phyloP scores from a whole-genome alignment of 208 protist genomes.

The Acanthamoeba healyi region DNA sequence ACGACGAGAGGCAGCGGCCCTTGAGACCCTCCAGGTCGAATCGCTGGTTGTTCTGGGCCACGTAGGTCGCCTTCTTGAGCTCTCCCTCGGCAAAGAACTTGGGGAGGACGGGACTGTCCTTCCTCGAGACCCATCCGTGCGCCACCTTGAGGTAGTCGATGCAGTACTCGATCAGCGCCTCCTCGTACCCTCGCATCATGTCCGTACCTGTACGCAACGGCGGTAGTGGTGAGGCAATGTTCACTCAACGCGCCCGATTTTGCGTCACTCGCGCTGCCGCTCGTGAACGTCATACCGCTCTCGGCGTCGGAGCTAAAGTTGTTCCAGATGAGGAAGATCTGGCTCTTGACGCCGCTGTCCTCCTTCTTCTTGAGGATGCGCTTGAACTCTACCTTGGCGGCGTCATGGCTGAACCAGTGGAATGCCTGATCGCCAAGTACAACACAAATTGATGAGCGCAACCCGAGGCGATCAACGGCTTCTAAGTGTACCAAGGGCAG shows the following conservation, averaged over 20 bases:
- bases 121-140: constrained; percentile 32
- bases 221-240: not conserved
- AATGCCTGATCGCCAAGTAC: no score
- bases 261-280: no score
- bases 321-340: constrained; percentile 38
- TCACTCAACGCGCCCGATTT: no score
- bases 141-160: constrained; percentile 51
- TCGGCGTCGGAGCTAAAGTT: constrained; percentile 21
- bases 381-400: constrained; percentile 34
- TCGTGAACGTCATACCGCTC: not conserved
- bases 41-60: constrained; percentile 4
- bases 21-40: constrained; percentile 30
- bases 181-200: not conserved
- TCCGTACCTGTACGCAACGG: not conserved
- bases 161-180: constrained; percentile 10
- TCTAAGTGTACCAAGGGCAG: no score
- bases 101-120: constrained; percentile 29
- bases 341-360: constrained; percentile 24
- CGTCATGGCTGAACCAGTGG: constrained; percentile 37
- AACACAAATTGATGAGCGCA: no score
- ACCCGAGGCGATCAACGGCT: no score
- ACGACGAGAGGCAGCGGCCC: constrained; percentile 25
- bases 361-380: constrained; percentile 32
- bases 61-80: constrained; percentile 5
- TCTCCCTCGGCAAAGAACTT: not conserved